Evolutionary conservation across 768 basidiomycete species (phyloP).

Genomic region (Tylopilus vinaceipallidus): DNA sequence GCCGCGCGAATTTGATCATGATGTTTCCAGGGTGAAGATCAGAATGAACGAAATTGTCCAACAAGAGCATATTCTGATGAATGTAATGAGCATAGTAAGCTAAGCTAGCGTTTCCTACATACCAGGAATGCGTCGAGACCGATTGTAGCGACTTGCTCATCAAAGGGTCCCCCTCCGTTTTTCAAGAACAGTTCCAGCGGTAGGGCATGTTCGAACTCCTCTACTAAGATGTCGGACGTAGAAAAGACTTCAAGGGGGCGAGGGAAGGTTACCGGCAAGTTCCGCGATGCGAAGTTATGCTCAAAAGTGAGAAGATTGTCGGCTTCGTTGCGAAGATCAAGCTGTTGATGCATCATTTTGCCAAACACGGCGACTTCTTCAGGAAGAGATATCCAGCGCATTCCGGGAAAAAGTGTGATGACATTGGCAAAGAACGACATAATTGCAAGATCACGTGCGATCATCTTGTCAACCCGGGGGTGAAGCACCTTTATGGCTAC

Average conservation of each 20-base stretch:
- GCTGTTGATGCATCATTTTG: slow-evolving; percentile 92
- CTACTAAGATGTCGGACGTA: slow-evolving; percentile 80
- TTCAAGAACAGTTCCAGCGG: slow-evolving; percentile 84
- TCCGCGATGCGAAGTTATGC: slow-evolving; percentile 76
- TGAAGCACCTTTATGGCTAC: slow-evolving; percentile 98
- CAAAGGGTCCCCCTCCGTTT: slow-evolving; percentile 91
- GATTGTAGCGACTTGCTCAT: slow-evolving; percentile 84
- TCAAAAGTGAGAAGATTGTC: slow-evolving; percentile 86
- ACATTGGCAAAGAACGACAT: slow-evolving; percentile 89
- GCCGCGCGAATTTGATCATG: slow-evolving; percentile 95
- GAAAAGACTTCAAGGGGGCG: slow-evolving; percentile 80
- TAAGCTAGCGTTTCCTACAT: slow-evolving; percentile 28
- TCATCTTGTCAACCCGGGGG: slow-evolving; percentile 78
- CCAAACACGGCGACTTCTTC: slow-evolving; percentile 97
- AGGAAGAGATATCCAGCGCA: slow-evolving; percentile 94
- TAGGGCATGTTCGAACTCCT: slow-evolving; percentile 91
- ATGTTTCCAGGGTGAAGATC: slow-evolving; percentile 94
- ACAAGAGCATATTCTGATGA: slow-evolving; percentile 88
- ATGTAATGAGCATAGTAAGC: slow-evolving; percentile 1
- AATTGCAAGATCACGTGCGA: slow-evolving; percentile 87
- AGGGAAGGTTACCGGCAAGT: slow-evolving; percentile 86
- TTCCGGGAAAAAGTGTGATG: slow-evolving; percentile 81
- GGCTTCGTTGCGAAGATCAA: slow-evolving; percentile 88
- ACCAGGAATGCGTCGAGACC: slow-evolving; percentile 96
- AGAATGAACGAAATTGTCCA: slow-evolving; percentile 97